Base-by-base conservation (phyloP, 768 basidiomycete species). In the Sarcomyxa edulis region DNA sequence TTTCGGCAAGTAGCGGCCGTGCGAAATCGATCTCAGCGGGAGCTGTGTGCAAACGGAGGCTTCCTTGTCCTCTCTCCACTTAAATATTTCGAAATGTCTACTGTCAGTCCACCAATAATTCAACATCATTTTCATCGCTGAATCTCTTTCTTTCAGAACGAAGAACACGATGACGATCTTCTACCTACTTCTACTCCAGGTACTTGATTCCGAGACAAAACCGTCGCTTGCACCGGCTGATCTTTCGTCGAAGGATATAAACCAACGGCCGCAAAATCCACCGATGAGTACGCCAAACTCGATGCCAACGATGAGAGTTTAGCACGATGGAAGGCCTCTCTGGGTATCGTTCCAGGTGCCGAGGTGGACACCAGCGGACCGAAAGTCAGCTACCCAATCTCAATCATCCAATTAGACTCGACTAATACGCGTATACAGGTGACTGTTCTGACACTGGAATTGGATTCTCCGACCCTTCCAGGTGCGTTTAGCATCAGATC, bases 301-400 rank as follows among this genome's bases (percentile, higher is more conserved):
- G 94, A 96, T 63, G 81, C 84, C 21, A 72, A 86, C 45, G 94
- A 97, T 58, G 94, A 96, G 63, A 91, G 88, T 59, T 74, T 98
- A 51, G 81, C 84, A 22, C 81, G 91, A 47, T 98, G 95, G 95
- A 98, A 98, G 60, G 90, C 89, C 26, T 91, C 84, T 37, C 72
- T 98, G 19, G 95, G 95, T 37, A 80, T 97, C 44, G 72, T 75
- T 36, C 71, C 78, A 23, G 80, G 74, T 20, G 19, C 55, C 4
- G 20, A 34, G 10, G 63, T 55, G 14, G 53, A 65, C 40, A 57
- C 66, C 10, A 61, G 44, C 48, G 78, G 76, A 10, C 85, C 86
- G 35, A 89, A 88, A 76, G 90, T 84, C 42, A 28, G 55, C 36
- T 28, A 11, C 34, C 30, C 37, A 5, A n/a, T 23, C 16, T 32